Base-by-base conservation (phyloP, 2,329 filamentous ascomycete species). In the Bipolaris gigantea region DNA sequence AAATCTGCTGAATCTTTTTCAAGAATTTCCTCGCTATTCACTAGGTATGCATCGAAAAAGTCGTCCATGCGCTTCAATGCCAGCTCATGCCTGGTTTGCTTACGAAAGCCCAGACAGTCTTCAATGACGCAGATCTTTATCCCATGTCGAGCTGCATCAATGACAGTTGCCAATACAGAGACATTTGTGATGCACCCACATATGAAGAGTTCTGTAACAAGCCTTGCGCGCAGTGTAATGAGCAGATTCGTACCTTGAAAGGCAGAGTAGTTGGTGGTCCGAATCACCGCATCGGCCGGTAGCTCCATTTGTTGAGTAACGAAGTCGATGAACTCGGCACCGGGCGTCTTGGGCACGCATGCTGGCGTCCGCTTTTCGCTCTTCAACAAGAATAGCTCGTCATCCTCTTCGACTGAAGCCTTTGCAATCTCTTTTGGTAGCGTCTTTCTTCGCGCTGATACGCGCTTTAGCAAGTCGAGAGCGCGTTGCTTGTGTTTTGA, bases 61-160 rank as follows among this genome's bases (percentile, higher is more conserved):
- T 90, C 85, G 2, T 84, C 80, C 71, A 96, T 87, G 50, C 85
- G 84, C 48, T 83, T 81, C 62, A 95, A 79, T 0, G 92, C 89
- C 59, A 84, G 80, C 40, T 84, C 78, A 63, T 96, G 91, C 39
- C 90, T 85, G 16, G 79, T 74, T 53, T 86, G 83, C 63, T 80
- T 86, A 42, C 90, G 85, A 67, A 88, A 96, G 10, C 92, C 92
- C 50, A 96, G 85, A 72, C 92, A 97, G 71, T 97, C 92, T 48
- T 94, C 87, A 35, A 97, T 79, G 11, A 97, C 79, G 5, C 89
- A 94, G 66, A 97, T 90, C n/a, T 85, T 81, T 66, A 96, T 86
- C 4, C 92, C 94, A 73, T 97, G 89, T 18, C 89, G 85, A 1
- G 90, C 92, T 10, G 93, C 94, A 69, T 97, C 94, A 59, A 96